A percentile compares a stretch with the other conserved stretches of the same genome.
Evolutionary conservation across 2,329 filamentous ascomycete genomes (phyloP).

Genomic region (Venturia pyrina): DNA sequence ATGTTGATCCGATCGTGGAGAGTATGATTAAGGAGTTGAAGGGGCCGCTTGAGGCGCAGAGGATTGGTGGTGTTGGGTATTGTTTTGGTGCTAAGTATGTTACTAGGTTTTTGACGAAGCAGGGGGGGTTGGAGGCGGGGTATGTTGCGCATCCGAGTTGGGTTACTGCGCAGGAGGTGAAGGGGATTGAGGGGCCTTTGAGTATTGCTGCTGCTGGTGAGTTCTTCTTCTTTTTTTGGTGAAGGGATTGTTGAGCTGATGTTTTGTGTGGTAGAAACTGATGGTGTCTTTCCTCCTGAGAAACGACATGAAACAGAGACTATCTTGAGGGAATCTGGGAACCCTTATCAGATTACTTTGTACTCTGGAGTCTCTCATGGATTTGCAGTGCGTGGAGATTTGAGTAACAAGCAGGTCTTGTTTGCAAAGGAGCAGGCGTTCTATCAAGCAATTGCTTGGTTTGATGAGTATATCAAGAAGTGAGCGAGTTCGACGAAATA

Average conservation of each 20-base stretch:
- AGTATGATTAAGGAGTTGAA: slow-evolving; percentile 36
- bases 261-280: not conserved
- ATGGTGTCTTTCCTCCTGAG: not conserved
- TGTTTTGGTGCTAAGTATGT: slow-evolving; percentile 73
- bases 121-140: slow-evolving; percentile 47
- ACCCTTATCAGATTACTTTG: slow-evolving; percentile 23
- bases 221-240: slow-evolving; percentile 15
- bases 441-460: slow-evolving; percentile 25
- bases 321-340: slow-evolving; percentile 20
- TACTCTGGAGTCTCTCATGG: slow-evolving; percentile 25
- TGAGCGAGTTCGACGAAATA: too few relatives aligned
- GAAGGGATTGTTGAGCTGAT: too few relatives aligned
- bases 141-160: slow-evolving; percentile 66
- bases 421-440: slow-evolving; percentile 26
- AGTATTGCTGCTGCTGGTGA: slow-evolving; percentile 50
- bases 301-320: slow-evolving; percentile 16
- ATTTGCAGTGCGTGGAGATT: slow-evolving; percentile 23
- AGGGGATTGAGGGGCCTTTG: slow-evolving; percentile 54
- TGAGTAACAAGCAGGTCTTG: slow-evolving; percentile 20
- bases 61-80: slow-evolving; percentile 58
- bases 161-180: slow-evolving; percentile 54
- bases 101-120: slow-evolving; percentile 48
- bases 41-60: slow-evolving; percentile 38
- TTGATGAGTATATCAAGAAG: slow-evolving; percentile 16
- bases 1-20: slow-evolving; percentile 39